phyloP scores from a whole-genome alignment of 1,284 basidiomycete genomes.

The Fomitopsis palustris region DNA sequence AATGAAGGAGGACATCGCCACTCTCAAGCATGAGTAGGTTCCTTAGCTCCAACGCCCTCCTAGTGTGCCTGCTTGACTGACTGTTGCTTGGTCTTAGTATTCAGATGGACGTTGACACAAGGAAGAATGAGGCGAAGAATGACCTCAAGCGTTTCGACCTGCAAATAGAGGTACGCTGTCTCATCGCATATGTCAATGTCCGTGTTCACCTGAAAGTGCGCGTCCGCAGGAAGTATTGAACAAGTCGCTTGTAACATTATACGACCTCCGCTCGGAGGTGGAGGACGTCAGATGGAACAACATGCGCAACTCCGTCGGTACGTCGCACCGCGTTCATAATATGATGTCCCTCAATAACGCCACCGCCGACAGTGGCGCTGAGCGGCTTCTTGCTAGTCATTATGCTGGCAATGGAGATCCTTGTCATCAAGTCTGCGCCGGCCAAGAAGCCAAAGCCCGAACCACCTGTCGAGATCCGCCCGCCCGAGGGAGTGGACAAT shows the following conservation, averaged over 20 bases:
- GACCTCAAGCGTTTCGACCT: slow-evolving; percentile 89
- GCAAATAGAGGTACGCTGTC: slow-evolving; percentile 71
- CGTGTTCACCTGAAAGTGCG: not conserved
- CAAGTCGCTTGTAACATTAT: slow-evolving; percentile 80
- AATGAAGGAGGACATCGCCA: slow-evolving; percentile 91
- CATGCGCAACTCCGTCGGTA: slow-evolving; percentile 82
- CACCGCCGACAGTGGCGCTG: slow-evolving; percentile 48
- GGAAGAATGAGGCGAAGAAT: slow-evolving; percentile 90
- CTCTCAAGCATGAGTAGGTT: slow-evolving; percentile 87
- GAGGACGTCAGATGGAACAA: slow-evolving; percentile 93
- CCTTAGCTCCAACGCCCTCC: not conserved
- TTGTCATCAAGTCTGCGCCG: slow-evolving; percentile 18
- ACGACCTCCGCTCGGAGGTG: slow-evolving; percentile 83
- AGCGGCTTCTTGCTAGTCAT: slow-evolving; percentile 63
- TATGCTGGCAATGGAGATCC: slow-evolving; percentile 65
- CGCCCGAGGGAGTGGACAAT: slow-evolving; percentile 19
- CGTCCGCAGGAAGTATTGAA: slow-evolving; percentile 73
- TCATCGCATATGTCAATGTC: not conserved
- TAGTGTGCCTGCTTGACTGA: not conserved
- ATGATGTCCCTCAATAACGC: not conserved
- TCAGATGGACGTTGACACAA: slow-evolving; percentile 93
- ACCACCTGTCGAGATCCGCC: slow-evolving; percentile 18
- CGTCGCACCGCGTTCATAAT: slow-evolving; percentile 27
- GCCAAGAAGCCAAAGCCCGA: slow-evolving; percentile 31
- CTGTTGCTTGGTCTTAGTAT: slow-evolving; percentile 46